Conservation (phyloP, 108 stramenopile genomes). For the Skeletonema costatum region DNA sequence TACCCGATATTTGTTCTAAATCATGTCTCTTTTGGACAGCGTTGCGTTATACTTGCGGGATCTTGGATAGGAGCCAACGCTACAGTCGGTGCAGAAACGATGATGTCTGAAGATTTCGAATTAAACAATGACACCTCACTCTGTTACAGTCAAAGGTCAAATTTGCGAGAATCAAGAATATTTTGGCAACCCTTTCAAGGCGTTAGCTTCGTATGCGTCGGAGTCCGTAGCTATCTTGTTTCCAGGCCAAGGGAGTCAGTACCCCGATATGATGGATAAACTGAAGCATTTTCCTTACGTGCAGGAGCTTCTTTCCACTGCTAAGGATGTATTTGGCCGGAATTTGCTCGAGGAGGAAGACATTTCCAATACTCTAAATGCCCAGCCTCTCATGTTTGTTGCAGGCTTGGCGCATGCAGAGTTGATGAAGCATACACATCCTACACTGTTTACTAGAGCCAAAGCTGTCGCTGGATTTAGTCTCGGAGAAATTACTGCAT, state of each 20-base stretch:
- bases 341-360: constrained; percentile 13
- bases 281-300: background rate
- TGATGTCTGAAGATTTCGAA: too few species aligned
- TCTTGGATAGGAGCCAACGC: too few species aligned
- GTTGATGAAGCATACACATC: constrained; percentile 14
- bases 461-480: constrained; percentile 25
- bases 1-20: too few species aligned
- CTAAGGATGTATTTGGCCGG: background rate
- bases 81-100: too few species aligned
- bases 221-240: constrained; percentile 20
- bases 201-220: background rate
- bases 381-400: constrained; percentile 17
- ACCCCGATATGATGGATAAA: constrained; percentile 11
- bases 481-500: constrained; percentile 27
- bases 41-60: too few species aligned
- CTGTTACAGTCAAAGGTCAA: constrained; percentile 31
- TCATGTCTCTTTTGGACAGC: too few species aligned
- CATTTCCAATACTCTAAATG: background rate
- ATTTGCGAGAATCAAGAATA: constrained; percentile 9
- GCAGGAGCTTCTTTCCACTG: constrained; percentile 1
- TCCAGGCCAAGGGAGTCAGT: constrained; percentile 22
- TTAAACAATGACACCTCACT: background rate
- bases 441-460: constrained; percentile 9
- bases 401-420: constrained; percentile 20
- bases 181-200: constrained; percentile 28